Evolutionary conservation across 2,329 filamentous ascomycete genomes (phyloP), one percentile per base, ranked within the genome.

Genomic region (Monosporascus cannonballus): DNA sequence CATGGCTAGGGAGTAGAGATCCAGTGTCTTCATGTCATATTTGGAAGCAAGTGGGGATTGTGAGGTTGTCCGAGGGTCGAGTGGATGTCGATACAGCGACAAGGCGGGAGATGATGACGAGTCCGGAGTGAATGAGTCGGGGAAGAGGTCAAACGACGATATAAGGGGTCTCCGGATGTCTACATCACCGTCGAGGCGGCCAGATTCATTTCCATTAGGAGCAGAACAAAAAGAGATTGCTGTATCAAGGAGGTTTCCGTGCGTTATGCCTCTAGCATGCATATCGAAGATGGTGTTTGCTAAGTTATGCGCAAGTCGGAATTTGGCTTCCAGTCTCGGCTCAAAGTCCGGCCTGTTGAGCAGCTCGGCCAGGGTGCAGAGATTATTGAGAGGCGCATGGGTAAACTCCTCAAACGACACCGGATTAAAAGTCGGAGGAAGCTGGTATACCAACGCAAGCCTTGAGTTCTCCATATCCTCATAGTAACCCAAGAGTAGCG

Each of bases 91-190:
- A 66, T 87, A 85, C 15, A 86, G 67, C 1, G 70, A 69, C 36
- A 71, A 69, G 3, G 64, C 55, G 3, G 62, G 61, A 1, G 65
- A 54, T 1, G 61, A 57, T 17, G 42, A 46, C 18, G 62, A 58
- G 15, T 66, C 65, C 8, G 67, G 66, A 17, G 71, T 72, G 2
- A 71, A 64, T 6, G 69, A 68, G n/a, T 75, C 73, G 2, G 73
- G 83, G 63, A 92, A 93, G 3, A 91, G 69, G 57, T 92, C 87
- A 59, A 90, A 92, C 0, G 86, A 86, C 1, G 86, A 86, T 44
- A 91, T 72, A 3, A 89, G 77, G 2, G 88, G 88, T 8, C 83
- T 77, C 22, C 87, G 77, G 48, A 91, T 76, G 52, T 89, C 84
- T 17, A 84, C 74, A 42, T 81, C 73, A 1, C 71, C 69, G 7